Conservation (phyloP, 1,284 basidiomycete genomes). For the Papiliotrema fonsecae region DNA sequence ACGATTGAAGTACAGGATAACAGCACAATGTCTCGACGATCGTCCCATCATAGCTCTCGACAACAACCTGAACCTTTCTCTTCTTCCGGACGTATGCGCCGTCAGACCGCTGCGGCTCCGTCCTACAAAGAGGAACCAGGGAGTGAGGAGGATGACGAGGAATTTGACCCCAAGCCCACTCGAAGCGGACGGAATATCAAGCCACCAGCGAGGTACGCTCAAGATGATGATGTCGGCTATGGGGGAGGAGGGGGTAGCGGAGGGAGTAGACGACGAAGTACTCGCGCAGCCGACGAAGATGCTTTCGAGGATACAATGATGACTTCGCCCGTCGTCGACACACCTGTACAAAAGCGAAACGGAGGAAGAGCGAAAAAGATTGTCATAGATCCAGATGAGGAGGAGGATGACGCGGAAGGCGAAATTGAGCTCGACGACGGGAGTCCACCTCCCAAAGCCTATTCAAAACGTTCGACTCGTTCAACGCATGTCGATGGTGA, state of each 20-base stretch:
- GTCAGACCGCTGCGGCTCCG: background rate
- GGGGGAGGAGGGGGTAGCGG: too few species aligned
- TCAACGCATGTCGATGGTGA: background rate
- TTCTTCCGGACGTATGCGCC: too few species aligned
- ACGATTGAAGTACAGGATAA: too few species aligned
- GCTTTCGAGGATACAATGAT: constrained; percentile 50
- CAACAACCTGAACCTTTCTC: too few species aligned
- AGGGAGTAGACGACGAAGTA: too few species aligned
- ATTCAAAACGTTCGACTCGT: background rate
- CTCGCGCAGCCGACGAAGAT: constrained; percentile 9
- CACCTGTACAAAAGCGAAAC: constrained; percentile 30
- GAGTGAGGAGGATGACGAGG: background rate
- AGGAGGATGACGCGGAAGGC: constrained; percentile 27
- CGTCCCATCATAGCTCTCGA: too few species aligned
- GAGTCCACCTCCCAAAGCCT: background rate
- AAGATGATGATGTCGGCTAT: too few species aligned
- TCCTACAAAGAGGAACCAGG: background rate
- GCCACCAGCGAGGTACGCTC: constrained; percentile 10
- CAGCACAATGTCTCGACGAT: too few species aligned
- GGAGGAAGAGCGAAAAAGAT: constrained; percentile 32
- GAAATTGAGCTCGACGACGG: constrained; percentile 4
- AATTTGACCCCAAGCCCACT: background rate
- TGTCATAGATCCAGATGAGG: constrained; percentile 34
- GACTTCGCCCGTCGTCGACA: constrained; percentile 32
- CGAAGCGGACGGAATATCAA: constrained; percentile 9